phyloP scores from a whole-genome alignment of 2,329 filamentous ascomycete genomes.

The Aureobasidium uvarum region DNA sequence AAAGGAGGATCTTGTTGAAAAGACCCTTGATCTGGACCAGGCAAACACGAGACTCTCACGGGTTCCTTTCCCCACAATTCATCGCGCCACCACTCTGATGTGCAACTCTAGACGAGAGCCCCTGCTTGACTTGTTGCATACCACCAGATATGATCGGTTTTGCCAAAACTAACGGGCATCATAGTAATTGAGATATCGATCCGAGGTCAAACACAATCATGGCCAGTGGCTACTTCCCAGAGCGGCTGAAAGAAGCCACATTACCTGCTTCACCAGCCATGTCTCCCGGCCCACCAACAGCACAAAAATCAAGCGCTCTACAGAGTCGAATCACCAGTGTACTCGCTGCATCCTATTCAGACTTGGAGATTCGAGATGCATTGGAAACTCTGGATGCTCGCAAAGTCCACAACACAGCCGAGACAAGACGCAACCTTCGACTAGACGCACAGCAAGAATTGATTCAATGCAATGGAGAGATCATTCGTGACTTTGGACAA shows the following conservation, averaged over 20 bases:
- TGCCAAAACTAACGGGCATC: too few relatives aligned
- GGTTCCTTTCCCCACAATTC: not conserved
- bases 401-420: conserved; percentile 68
- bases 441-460: conserved; percentile 87
- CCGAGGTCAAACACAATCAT: conserved; percentile 1
- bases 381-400: conserved; percentile 73
- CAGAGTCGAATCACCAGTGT: conserved; percentile 80
- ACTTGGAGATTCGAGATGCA: conserved; percentile 85
- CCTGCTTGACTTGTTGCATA: not conserved
- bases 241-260: conserved; percentile 16
- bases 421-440: conserved; percentile 74
- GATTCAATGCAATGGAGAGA: conserved; percentile 85
- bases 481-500: conserved; percentile 81
- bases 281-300: conserved; percentile 17
- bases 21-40: conserved; percentile 11
- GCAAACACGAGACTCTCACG: conserved; percentile 6
- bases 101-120: conserved; percentile 9
- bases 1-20: conserved; percentile 10
- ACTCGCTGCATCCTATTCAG: conserved; percentile 87
- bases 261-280: conserved; percentile 13
- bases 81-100: not conserved
- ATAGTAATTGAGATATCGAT: not conserved
- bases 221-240: conserved; percentile 22
- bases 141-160: not conserved
- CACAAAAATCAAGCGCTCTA: conserved; percentile 60